Percentiles rank a stretch among this genome's conserved stretches.
Evolutionary conservation across 2,329 filamentous ascomycete species (phyloP).

Genomic region (Claviceps africana): DNA sequence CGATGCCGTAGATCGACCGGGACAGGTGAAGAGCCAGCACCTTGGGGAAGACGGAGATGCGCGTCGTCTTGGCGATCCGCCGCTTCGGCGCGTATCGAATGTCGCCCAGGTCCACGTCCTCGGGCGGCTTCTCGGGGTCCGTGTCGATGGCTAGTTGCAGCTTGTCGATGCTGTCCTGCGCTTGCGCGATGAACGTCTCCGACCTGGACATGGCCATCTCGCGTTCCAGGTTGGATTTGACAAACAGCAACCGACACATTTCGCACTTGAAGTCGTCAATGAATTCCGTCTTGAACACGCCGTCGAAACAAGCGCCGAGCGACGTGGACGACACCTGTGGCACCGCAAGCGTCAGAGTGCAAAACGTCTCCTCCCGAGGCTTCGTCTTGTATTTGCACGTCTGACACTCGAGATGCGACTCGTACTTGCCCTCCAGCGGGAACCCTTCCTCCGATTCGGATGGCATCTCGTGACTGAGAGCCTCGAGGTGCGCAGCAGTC

Average conservation of each 20-base stretch:
- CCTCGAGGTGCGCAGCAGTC: neutral
- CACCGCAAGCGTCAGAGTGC: slow-evolving; percentile 82
- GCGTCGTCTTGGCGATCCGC: slow-evolving; percentile 74
- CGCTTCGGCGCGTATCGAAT: slow-evolving; percentile 62
- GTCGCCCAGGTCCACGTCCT: slow-evolving; percentile 62
- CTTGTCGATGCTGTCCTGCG: slow-evolving; percentile 46
- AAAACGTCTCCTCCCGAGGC: slow-evolving; percentile 71
- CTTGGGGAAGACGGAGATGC: slow-evolving; percentile 77
- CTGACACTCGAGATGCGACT: slow-evolving; percentile 90
- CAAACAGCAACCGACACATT: slow-evolving; percentile 75
- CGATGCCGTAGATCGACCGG: slow-evolving; percentile 75
- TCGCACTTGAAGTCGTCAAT: slow-evolving; percentile 98
- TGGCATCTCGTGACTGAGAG: slow-evolving; percentile 10
- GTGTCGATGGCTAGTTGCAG: slow-evolving; percentile 58
- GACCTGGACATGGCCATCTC: slow-evolving; percentile 44
- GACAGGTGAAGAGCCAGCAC: slow-evolving; percentile 86
- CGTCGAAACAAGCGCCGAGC: slow-evolving; percentile 79
- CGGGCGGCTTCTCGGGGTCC: slow-evolving; percentile 66
- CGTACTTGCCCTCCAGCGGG: slow-evolving; percentile 79
- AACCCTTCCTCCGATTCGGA: slow-evolving; percentile 55
- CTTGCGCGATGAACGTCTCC: slow-evolving; percentile 32
- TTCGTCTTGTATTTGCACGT: slow-evolving; percentile 83
- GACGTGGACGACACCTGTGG: slow-evolving; percentile 71
- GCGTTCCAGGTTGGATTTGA: slow-evolving; percentile 47
- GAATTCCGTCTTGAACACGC: slow-evolving; percentile 84